These are phyloP conservation scores for Nyssa sinensis DNA, from an alignment of 148 eudicot species.

Conservation along the genomic window DNA sequence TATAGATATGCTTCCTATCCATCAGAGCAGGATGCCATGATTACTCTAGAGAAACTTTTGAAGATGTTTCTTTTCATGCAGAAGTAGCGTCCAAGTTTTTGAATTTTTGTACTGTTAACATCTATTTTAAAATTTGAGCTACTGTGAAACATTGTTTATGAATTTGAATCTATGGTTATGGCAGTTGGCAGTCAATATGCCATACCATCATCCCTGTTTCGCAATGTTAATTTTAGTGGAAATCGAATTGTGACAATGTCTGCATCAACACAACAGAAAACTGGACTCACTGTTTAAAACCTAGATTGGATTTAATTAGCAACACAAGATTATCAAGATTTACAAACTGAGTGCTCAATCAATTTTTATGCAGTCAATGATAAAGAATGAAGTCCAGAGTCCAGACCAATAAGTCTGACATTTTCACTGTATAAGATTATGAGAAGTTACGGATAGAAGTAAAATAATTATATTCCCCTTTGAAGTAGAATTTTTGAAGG, in stretches of 20 bases:
- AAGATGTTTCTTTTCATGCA: not conserved
- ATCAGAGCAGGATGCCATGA: not conserved
- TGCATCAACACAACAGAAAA: not conserved
- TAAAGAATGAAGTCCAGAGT: conserved; percentile 12
- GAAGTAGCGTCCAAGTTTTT: no score
- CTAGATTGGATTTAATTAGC: not conserved
- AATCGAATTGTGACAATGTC: not conserved
- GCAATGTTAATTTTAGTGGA: no score
- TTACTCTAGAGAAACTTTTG: no score
- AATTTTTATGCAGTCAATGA: not conserved
- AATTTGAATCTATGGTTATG: no score
- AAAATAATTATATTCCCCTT: not conserved
- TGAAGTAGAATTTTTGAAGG: no score
- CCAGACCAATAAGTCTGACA: not conserved
- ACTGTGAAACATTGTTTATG: no score
- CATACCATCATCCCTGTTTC: no score
- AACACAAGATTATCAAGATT: not conserved
- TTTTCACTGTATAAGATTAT: not conserved
- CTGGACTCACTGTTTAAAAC: not conserved
- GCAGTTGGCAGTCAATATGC: no score
- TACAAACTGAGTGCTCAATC: not conserved
- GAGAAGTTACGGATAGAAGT: not conserved
- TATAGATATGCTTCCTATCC: not conserved
- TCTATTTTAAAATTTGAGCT: no score
- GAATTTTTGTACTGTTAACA: no score